These are phyloP conservation scores for Diaporthe nobilis DNA, from an alignment of 2,329 filamentous ascomycete genomes.

Conservation along the genomic window DNA sequence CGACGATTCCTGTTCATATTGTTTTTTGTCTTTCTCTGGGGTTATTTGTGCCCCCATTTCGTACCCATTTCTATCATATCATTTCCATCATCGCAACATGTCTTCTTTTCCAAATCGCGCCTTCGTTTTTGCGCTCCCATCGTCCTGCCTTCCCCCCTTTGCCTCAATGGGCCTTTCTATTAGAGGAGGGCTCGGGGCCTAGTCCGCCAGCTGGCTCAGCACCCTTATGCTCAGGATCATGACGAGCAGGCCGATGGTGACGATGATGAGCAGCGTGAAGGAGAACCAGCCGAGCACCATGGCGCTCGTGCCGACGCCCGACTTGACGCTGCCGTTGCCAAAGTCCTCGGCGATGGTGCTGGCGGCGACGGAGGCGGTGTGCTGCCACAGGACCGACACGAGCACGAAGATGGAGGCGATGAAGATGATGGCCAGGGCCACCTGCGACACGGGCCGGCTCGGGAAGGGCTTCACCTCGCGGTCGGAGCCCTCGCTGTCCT, in stretches of 20 bases:
- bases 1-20: not conserved
- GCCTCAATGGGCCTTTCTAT: not conserved
- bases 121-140: not conserved
- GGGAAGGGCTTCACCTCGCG: slow-evolving; percentile 96
- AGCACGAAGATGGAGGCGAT: slow-evolving; percentile 79
- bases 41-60: not conserved
- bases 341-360: slow-evolving; percentile 94
- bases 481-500: slow-evolving; percentile 84
- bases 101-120: not conserved
- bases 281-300: slow-evolving; percentile 99
- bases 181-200: not conserved
- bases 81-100: slow-evolving; percentile 18
- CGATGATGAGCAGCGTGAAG: slow-evolving; percentile 92
- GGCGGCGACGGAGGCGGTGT: slow-evolving; percentile 95
- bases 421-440: slow-evolving; percentile 93
- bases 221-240: slow-evolving; percentile 97
- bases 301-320: slow-evolving; percentile 91
- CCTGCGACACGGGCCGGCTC: slow-evolving; percentile 90
- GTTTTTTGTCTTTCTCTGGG: not conserved
- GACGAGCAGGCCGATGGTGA: slow-evolving; percentile 93
- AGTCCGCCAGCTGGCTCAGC: slow-evolving; percentile 71
- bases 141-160: not conserved
- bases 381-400: slow-evolving; percentile 89
- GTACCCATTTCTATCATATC: slow-evolving; percentile 24
- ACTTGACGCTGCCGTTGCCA: slow-evolving; percentile 88